phyloP scores from a whole-genome alignment of 306 rosid species.

The Mimosa pudica region DNA sequence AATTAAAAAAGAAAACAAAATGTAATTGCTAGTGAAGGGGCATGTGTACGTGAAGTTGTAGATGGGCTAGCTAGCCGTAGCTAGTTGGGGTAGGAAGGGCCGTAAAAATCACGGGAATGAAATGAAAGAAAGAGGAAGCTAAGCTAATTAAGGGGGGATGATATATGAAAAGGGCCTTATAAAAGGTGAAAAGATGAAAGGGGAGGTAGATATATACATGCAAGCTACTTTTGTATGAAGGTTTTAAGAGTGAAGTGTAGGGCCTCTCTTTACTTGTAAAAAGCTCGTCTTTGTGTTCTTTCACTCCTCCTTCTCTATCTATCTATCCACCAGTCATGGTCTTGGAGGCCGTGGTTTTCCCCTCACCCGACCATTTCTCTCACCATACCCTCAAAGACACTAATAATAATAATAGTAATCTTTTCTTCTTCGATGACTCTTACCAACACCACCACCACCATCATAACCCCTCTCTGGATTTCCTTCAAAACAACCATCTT shows the following conservation, averaged over 20 bases:
- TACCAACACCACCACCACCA: constrained; percentile 12
- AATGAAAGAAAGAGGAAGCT: constrained; percentile 42
- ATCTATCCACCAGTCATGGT: constrained; percentile 49
- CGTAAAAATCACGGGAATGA: too few relatives aligned
- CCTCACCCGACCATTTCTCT: constrained; percentile 70
- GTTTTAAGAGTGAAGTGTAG: not conserved
- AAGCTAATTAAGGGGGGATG: not conserved
- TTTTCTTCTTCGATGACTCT: constrained; percentile 19
- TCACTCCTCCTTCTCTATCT: not conserved
- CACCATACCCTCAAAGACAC: constrained; percentile 55
- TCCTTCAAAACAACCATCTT: constrained; percentile 44
- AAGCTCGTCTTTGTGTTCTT: constrained; percentile 13
- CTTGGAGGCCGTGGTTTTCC: constrained; percentile 79
- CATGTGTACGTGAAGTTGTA: too few relatives aligned
- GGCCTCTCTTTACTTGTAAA: not conserved
- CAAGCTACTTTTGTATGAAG: not conserved
- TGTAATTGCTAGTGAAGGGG: too few relatives aligned
- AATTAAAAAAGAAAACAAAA: too few relatives aligned
- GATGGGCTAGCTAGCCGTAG: too few relatives aligned
- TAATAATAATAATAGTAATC: not conserved
- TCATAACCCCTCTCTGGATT: constrained; percentile 33
- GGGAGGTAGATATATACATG: constrained; percentile 14
- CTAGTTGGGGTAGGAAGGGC: too few relatives aligned
- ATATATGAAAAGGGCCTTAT: constrained; percentile 42
- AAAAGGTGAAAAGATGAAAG: constrained; percentile 39